Conservation (phyloP, 2,329 filamentous ascomycete genomes). For the Fusarium sulawesiense region DNA sequence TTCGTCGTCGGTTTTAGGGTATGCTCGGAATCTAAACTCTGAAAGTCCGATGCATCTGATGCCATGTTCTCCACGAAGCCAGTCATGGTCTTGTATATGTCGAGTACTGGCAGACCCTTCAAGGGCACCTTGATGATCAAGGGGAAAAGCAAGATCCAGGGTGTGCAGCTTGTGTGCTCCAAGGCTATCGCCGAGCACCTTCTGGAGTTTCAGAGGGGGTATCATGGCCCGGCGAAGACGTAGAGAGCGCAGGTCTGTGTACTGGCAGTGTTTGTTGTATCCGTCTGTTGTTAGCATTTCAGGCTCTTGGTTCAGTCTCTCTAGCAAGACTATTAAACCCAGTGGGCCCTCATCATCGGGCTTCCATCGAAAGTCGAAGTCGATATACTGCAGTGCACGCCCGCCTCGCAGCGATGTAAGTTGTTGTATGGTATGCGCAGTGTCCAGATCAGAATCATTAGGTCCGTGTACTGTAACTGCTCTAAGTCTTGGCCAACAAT, state of each 20-base stretch:
- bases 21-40: slow-evolving; percentile 50
- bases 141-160: slow-evolving; percentile 53
- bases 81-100: slow-evolving; percentile 50
- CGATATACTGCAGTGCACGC: slow-evolving; percentile 46
- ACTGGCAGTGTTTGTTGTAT: slow-evolving; percentile 35
- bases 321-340: slow-evolving; percentile 29
- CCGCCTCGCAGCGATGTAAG: slow-evolving; percentile 47
- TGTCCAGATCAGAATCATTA: slow-evolving; percentile 39
- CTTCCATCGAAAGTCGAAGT: slow-evolving; percentile 48
- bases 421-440: slow-evolving; percentile 35
- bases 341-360: slow-evolving; percentile 39
- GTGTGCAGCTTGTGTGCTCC: slow-evolving; percentile 47
- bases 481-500: slow-evolving; percentile 49
- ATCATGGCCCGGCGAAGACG: slow-evolving; percentile 45
- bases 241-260: slow-evolving; percentile 45
- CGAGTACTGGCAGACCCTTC: slow-evolving; percentile 44
- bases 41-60: slow-evolving; percentile 52
- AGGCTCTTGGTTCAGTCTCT: slow-evolving; percentile 31
- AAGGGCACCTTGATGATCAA: slow-evolving; percentile 37
- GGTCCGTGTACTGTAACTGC: slow-evolving; percentile 45
- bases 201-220: slow-evolving; percentile 40
- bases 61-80: slow-evolving; percentile 51
- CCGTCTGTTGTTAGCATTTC: slow-evolving; percentile 16
- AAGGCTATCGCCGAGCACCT: slow-evolving; percentile 45
- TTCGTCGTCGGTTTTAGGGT: slow-evolving; percentile 46